Percentiles rank a stretch among this genome's conserved stretches.
Conservation (phyloP, 2,329 filamentous ascomycete genomes). For the Raffaelea deltoideospora region DNA sequence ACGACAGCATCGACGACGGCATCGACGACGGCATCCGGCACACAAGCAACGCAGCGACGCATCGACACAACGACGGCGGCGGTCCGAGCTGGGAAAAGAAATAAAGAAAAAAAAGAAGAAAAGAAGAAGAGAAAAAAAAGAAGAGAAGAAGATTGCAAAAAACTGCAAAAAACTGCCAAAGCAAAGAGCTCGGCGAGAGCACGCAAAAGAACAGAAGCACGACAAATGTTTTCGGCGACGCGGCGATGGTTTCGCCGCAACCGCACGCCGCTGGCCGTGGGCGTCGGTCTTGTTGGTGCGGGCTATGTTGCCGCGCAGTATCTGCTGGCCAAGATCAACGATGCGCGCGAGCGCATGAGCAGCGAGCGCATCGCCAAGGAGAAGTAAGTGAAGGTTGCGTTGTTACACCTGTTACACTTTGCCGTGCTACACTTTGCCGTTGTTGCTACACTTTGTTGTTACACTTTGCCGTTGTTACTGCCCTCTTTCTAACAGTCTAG, state of each 20-base stretch:
- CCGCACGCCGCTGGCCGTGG: slow-evolving; percentile 76
- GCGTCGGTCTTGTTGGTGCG: slow-evolving; percentile 72
- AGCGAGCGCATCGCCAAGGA: slow-evolving; percentile 92
- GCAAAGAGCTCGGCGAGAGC: no score
- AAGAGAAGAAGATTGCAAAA: neutral
- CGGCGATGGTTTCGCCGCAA: slow-evolving; percentile 89
- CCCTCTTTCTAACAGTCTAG: slow-evolving; percentile 28
- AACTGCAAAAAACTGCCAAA: neutral
- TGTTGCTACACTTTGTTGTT: neutral
- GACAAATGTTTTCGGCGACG: slow-evolving; percentile 51
- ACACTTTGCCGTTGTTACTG: neutral
- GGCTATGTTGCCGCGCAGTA: slow-evolving; percentile 91
- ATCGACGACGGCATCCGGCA: no score
- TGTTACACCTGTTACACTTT: neutral
- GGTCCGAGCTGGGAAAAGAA: no score
- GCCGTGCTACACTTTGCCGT: neutral
- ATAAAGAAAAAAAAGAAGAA: no score
- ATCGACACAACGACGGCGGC: no score
- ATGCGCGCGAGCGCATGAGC: slow-evolving; percentile 91
- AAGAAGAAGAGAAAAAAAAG: neutral
- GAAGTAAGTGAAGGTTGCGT: slow-evolving; percentile 53
- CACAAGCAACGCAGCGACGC: no score
- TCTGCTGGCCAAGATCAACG: slow-evolving; percentile 77
- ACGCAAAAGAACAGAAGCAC: no score
- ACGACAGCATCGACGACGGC: no score